These are phyloP conservation scores for Tolypocladium tropicale DNA, from an alignment of 2,329 filamentous ascomycete species.

Conservation along the genomic window DNA sequence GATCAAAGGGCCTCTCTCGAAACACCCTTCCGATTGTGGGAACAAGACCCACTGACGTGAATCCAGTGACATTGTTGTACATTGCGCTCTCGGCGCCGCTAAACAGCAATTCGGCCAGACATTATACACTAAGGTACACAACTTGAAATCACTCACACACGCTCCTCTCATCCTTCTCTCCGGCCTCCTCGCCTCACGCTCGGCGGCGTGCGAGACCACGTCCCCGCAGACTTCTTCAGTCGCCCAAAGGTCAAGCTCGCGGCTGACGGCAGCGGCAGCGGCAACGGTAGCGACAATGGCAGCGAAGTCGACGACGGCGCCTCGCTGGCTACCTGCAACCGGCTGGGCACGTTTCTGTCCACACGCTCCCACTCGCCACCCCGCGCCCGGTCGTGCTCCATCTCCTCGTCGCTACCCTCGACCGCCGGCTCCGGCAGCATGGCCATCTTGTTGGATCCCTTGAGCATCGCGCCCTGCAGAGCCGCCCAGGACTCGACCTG, in stretches of 20 bases:
- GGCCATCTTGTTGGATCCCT: slow-evolving; percentile 11
- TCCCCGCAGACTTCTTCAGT: slow-evolving; percentile 36
- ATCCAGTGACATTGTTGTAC: not conserved
- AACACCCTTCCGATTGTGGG: not conserved
- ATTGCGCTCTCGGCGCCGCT: not conserved
- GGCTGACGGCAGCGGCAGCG: slow-evolving; percentile 19
- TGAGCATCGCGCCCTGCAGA: slow-evolving; percentile 25
- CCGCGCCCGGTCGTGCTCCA: slow-evolving; percentile 11
- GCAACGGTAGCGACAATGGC: not conserved
- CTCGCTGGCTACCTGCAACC: slow-evolving; percentile 9
- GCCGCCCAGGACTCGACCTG: slow-evolving; percentile 53
- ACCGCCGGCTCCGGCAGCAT: slow-evolving; percentile 19
- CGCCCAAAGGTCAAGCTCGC: slow-evolving; percentile 40
- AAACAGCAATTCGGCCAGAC: not conserved
- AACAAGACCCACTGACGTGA: not conserved
- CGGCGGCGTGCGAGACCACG: slow-evolving; percentile 32
- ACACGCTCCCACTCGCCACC: slow-evolving; percentile 18
- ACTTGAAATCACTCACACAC: not conserved
- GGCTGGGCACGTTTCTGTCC: slow-evolving; percentile 11
- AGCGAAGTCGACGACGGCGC: slow-evolving; percentile 12
- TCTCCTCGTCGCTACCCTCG: slow-evolving; percentile 18
- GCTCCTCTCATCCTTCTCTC: slow-evolving; percentile 6
- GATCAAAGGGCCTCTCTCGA: too few relatives aligned
- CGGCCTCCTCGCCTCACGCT: slow-evolving; percentile 26
- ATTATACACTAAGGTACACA: not conserved